These are phyloP conservation scores for Eremochloa ophiuroides DNA, from an alignment of 176 grass and related monocot genomes.

Conservation along the genomic window DNA sequence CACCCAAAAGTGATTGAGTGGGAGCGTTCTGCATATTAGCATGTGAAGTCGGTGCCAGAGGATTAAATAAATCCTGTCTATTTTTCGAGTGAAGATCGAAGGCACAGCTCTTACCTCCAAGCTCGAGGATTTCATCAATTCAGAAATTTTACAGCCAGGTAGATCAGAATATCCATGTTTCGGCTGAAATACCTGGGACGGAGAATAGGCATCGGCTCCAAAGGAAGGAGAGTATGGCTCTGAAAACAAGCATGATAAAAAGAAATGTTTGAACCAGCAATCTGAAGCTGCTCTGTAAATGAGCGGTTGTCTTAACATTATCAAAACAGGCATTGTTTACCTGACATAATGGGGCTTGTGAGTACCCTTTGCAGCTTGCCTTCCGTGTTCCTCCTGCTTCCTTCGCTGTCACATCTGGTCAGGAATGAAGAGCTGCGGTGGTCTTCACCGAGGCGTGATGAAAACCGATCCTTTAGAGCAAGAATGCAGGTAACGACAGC, in stretches of 20 bases:
- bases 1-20: conserved; percentile 63
- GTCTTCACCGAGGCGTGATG: not conserved
- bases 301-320: not conserved
- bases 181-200: conserved; percentile 37
- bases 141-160: conserved; percentile 50
- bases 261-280: not conserved
- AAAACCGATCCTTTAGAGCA: conserved; percentile 41
- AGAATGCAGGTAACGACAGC: conserved; percentile 46
- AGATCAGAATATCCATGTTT: conserved; percentile 53
- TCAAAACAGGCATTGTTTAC: conserved; percentile 14
- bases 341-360: conserved; percentile 56
- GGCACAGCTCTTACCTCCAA: conserved; percentile 46
- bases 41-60: not conserved
- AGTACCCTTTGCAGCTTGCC: conserved; percentile 43
- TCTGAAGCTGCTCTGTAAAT: not conserved
- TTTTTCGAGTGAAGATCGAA: not conserved
- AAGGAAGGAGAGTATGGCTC: conserved; percentile 36
- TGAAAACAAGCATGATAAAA: conserved; percentile 19
- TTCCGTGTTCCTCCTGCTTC: conserved; percentile 24
- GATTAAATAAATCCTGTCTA: not conserved
- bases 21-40: conserved; percentile 54
- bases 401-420: conserved; percentile 41
- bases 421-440: conserved; percentile 11
- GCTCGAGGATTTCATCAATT: conserved; percentile 72
- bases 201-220: conserved; percentile 29